Percentiles rank a stretch among this genome's conserved stretches.
These are phyloP conservation scores for Quillaja saponaria DNA, from an alignment of 306 rosid genomes.

Conservation along the genomic window DNA sequence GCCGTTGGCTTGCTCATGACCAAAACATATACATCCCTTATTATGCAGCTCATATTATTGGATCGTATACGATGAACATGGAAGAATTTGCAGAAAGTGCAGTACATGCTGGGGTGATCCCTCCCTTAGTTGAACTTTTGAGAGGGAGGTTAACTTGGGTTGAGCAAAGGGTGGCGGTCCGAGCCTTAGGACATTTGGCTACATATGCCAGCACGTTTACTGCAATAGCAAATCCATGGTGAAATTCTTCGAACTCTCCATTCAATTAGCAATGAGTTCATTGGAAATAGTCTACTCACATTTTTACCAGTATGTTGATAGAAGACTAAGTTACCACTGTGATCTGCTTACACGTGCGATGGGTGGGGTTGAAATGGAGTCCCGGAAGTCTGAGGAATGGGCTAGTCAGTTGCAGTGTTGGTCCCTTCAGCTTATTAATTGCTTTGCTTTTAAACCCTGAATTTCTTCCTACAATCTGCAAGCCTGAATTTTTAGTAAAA, in stretches of 20 bases:
- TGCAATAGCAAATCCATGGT: slow-evolving; percentile 78
- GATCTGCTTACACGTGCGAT: slow-evolving; percentile 98
- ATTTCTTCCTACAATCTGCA: slow-evolving; percentile 88
- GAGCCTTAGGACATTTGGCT: slow-evolving; percentile 97
- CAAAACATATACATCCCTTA: slow-evolving; percentile 97
- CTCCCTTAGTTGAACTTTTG: slow-evolving; percentile 90
- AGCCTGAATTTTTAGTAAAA: slow-evolving; percentile 77
- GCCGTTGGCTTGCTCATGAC: slow-evolving; percentile 97
- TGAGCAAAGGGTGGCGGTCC: slow-evolving; percentile 98
- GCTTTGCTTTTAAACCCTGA: slow-evolving; percentile 96
- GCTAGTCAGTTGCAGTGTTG: slow-evolving; percentile 99
- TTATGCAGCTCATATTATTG: slow-evolving; percentile 95
- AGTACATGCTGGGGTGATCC: slow-evolving; percentile 82
- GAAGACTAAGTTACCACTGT: slow-evolving; percentile 94
- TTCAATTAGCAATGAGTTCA: slow-evolving; percentile 89
- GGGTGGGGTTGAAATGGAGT: slow-evolving; percentile 99
- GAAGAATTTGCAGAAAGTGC: slow-evolving; percentile 91
- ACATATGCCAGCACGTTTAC: slow-evolving; percentile 89
- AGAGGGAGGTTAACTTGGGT: slow-evolving; percentile 98
- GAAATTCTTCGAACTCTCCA: slow-evolving; percentile 93
- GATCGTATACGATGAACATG: slow-evolving; percentile 99
- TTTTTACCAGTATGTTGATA: slow-evolving; percentile 83
- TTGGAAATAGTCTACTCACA: slow-evolving; percentile 94
- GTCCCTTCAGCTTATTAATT: slow-evolving; percentile 97
- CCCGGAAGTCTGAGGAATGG: slow-evolving; percentile 99